Evolutionary conservation across 345 rosid species (phyloP).

Genomic region (Populus tremula): DNA sequence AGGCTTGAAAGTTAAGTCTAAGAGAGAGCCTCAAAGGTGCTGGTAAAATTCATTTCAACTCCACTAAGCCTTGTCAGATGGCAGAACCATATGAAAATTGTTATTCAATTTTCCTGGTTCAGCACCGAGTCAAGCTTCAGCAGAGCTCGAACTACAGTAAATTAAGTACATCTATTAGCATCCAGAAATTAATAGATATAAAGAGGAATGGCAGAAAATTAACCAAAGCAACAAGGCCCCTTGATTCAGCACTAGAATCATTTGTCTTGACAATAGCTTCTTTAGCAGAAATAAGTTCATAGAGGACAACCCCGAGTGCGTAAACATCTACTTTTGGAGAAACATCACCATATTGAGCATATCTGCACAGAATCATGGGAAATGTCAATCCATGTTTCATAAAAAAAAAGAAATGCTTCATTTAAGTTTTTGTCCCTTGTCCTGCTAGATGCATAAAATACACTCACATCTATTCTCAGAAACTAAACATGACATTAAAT

Average conservation of each 20-base stretch:
- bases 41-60: not conserved
- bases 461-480: not conserved
- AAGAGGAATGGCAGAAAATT: slow-evolving; percentile 20
- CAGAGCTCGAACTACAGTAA: not conserved
- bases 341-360: slow-evolving; percentile 80
- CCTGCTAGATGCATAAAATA: not conserved
- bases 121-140: not conserved
- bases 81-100: not conserved
- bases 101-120: not conserved
- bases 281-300: slow-evolving; percentile 89
- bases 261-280: slow-evolving; percentile 70
- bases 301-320: slow-evolving; percentile 95
- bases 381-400: slow-evolving; percentile 1
- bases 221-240: slow-evolving; percentile 90
- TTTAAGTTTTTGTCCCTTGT: not conserved
- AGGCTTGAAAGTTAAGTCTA: not conserved
- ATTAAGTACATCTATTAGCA: not conserved
- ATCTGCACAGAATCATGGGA: slow-evolving; percentile 44
- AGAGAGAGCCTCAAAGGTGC: not conserved
- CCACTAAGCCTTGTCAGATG: not conserved
- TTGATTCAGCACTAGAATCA: slow-evolving; percentile 51
- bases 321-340: slow-evolving; percentile 91
- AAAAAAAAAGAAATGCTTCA: not conserved
- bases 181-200: not conserved
- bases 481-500: not conserved